Percentiles rank a stretch among this genome's conserved stretches.
phyloP scores from a whole-genome alignment of 2,329 filamentous ascomycete genomes.

The Colletotrichum tropicale region DNA sequence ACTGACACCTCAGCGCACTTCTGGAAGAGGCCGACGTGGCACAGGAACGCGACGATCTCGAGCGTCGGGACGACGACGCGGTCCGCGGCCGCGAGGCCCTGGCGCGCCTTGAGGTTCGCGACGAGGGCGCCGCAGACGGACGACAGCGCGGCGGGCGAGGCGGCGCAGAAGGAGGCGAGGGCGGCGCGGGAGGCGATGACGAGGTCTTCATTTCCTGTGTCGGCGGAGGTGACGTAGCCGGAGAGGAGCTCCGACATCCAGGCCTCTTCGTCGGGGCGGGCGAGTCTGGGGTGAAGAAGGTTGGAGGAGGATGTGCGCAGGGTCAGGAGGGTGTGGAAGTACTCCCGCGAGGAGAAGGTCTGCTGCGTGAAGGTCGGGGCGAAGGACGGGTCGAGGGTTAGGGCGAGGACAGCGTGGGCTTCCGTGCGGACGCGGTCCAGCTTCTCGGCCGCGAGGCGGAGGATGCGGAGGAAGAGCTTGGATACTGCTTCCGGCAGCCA shows the following conservation, averaged over 20 bases:
- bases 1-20: constrained; percentile 31
- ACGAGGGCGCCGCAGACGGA: constrained; percentile 56
- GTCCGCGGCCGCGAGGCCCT: constrained; percentile 62
- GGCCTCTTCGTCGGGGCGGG: constrained; percentile 29
- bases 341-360: constrained; percentile 62
- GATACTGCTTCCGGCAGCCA: constrained; percentile 35
- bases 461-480: constrained; percentile 51
- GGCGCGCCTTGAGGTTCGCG: constrained; percentile 55
- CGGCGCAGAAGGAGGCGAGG: constrained; percentile 59
- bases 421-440: constrained; percentile 82
- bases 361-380: constrained; percentile 37
- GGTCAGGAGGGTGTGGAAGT: constrained; percentile 60
- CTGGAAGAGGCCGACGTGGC: constrained; percentile 64
- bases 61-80: constrained; percentile 76
- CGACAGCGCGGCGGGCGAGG: constrained; percentile 41
- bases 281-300: constrained; percentile 38
- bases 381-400: constrained; percentile 45
- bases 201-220: constrained; percentile 78
- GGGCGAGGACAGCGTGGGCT: constrained; percentile 60
- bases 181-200: constrained; percentile 72
- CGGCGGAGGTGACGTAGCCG: constrained; percentile 75
- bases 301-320: constrained; percentile 42
- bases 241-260: constrained; percentile 63
- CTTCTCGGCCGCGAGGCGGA: constrained; percentile 84
- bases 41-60: constrained; percentile 77